These are phyloP conservation scores for Calonectria pauciramosa DNA, from an alignment of 2,329 filamentous ascomycete species.

Conservation along the genomic window DNA sequence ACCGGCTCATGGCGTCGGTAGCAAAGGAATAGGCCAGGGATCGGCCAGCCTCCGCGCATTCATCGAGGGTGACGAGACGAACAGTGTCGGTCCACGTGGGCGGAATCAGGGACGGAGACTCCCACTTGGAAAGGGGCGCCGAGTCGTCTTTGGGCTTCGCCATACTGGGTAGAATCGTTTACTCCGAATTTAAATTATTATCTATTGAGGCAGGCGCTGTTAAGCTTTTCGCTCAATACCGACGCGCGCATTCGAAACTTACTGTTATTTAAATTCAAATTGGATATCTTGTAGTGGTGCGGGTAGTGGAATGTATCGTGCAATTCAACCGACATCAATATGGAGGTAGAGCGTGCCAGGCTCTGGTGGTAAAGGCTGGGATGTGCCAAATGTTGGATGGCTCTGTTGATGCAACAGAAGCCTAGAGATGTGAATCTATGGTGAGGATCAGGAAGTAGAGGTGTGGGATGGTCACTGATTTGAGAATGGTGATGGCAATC, in stretches of 20 bases:
- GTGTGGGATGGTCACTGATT: constrained; percentile 7
- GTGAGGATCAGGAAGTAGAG: background rate
- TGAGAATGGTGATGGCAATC: background rate
- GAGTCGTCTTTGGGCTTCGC: constrained; percentile 53
- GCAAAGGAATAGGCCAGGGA: constrained; percentile 84
- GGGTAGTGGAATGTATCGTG: constrained; percentile 69
- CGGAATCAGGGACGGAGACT: constrained; percentile 63
- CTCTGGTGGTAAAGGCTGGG: constrained; percentile 35
- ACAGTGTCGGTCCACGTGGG: constrained; percentile 67
- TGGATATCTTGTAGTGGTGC: constrained; percentile 69
- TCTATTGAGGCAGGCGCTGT: constrained; percentile 30
- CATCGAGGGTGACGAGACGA: constrained; percentile 73
- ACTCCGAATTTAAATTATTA: constrained; percentile 38
- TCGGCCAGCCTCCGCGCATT: constrained; percentile 78
- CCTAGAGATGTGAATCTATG: background rate
- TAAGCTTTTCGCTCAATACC: constrained; percentile 34
- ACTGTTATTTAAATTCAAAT: constrained; percentile 69
- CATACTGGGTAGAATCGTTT: constrained; percentile 55
- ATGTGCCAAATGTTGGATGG: background rate
- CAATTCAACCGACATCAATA: constrained; percentile 73
- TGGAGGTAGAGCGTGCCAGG: constrained; percentile 53
- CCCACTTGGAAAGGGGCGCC: constrained; percentile 46
- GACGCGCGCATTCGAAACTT: constrained; percentile 63
- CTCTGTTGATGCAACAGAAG: background rate
- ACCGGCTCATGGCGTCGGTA: constrained; percentile 79